Evolutionary conservation across 495 filamentous ascomycete species (phyloP).

Genomic region (Xylaria acuta): DNA sequence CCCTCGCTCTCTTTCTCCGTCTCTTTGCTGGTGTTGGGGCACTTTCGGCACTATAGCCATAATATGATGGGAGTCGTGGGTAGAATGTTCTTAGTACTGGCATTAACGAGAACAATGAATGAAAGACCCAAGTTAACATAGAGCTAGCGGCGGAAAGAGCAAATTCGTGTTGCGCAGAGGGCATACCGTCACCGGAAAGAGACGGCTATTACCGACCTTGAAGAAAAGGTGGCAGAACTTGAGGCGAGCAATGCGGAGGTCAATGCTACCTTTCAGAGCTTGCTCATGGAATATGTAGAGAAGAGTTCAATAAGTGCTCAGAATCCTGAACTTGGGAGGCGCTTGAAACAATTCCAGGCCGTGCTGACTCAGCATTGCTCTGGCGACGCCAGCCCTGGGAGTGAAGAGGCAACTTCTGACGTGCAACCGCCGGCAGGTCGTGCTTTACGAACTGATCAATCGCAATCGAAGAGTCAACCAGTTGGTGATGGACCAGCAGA

Average conservation of each 20-base stretch:
- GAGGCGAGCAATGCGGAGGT: conserved; percentile 73
- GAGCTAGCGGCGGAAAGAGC: conserved; percentile 77
- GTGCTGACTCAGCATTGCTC: conserved; percentile 42
- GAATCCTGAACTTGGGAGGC: conserved; percentile 58
- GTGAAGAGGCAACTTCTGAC: conserved; percentile 12
- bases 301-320: conserved; percentile 56
- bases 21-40: conserved; percentile 34
- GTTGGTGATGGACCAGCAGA: not conserved
- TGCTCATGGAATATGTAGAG: conserved; percentile 67
- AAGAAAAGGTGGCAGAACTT: conserved; percentile 68
- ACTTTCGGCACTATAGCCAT: conserved; percentile 55
- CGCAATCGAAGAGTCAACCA: not conserved
- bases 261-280: conserved; percentile 68
- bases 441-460: not conserved
- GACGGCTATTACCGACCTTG: conserved; percentile 75
- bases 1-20: not conserved
- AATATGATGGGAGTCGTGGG: not conserved
- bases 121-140: conserved; percentile 27
- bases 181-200: conserved; percentile 87
- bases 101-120: conserved; percentile 7
- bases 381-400: conserved; percentile 34
- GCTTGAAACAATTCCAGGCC: conserved; percentile 45
- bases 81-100: conserved; percentile 1
- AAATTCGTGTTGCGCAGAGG: conserved; percentile 84
- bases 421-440: not conserved